These are phyloP conservation scores for Nephelium lappaceum DNA, from an alignment of 345 rosid genomes.

Conservation along the genomic window DNA sequence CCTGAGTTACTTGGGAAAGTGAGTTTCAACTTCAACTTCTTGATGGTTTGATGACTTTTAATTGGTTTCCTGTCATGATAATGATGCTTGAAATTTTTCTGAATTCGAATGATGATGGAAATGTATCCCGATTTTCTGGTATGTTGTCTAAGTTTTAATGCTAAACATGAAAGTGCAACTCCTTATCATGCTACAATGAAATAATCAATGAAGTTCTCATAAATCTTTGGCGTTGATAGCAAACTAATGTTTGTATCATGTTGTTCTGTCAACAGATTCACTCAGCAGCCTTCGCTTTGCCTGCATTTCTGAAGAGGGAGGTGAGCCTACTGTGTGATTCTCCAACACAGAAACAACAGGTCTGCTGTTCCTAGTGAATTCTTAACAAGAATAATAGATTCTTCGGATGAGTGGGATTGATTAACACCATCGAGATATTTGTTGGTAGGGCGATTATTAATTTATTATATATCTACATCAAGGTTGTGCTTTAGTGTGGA, in stretches of 20 bases:
- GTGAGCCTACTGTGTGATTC: slow-evolving; percentile 47
- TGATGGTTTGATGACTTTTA: too few species aligned
- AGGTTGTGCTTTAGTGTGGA: background rate
- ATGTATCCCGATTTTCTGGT: background rate
- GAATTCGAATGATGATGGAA: background rate
- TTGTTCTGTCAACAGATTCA: slow-evolving; percentile 63
- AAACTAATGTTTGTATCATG: background rate
- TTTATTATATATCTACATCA: background rate
- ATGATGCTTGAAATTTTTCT: background rate
- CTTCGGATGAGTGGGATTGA: background rate
- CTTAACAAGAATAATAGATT: background rate
- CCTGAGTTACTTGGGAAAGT: background rate
- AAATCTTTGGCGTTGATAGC: slow-evolving; percentile 6
- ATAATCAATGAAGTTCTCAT: background rate
- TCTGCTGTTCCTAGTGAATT: slow-evolving; percentile 5
- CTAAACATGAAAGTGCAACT: background rate
- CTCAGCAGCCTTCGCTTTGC: slow-evolving; percentile 83
- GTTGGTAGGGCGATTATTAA: background rate
- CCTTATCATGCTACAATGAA: background rate
- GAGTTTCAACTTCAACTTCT: background rate
- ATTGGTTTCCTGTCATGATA: background rate
- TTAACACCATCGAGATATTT: too few species aligned
- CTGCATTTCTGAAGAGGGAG: slow-evolving; percentile 80
- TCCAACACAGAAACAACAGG: slow-evolving; percentile 11
- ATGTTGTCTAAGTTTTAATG: background rate